phyloP scores from a whole-genome alignment of 23 red algal genomes.

The Chondrus crispus region DNA sequence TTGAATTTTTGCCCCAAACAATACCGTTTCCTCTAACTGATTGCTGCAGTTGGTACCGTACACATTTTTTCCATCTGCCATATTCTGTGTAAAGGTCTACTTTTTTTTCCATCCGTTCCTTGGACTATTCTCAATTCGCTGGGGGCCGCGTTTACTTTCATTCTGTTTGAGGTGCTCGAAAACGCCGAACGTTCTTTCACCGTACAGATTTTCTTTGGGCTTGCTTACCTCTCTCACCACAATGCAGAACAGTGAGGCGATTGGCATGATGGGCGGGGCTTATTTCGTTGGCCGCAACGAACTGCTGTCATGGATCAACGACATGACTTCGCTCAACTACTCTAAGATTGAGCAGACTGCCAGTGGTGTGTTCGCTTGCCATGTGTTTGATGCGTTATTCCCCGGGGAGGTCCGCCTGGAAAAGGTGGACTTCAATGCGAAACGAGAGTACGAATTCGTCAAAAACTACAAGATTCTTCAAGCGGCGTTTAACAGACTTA shows the following conservation, averaged over 20 bases:
- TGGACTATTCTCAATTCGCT: no score
- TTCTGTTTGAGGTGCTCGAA: no score
- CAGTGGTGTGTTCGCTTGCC: slow-evolving; percentile 73
- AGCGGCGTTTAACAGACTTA: slow-evolving; percentile 63
- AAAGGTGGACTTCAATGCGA: slow-evolving; percentile 87
- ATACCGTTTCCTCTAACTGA: no score
- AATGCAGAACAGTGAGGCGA: slow-evolving; percentile 39
- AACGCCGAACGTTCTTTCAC: no score
- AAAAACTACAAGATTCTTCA: slow-evolving; percentile 98
- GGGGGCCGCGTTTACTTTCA: no score
- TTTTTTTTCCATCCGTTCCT: no score
- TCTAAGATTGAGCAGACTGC: slow-evolving; percentile 89
- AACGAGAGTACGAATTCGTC: slow-evolving; percentile 73
- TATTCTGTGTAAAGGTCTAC: no score
- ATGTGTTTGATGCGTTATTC: slow-evolving; percentile 86
- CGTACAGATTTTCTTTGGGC: neutral
- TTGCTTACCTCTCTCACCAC: neutral
- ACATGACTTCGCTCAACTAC: slow-evolving; percentile 75
- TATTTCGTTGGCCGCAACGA: slow-evolving; percentile 79
- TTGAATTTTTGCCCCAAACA: no score
- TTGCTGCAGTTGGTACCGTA: no score
- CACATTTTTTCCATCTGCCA: no score
- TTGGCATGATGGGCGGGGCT: slow-evolving; percentile 86
- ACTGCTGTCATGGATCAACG: slow-evolving; percentile 90
- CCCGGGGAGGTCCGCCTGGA: slow-evolving; percentile 74